Evolutionary conservation across 2,329 filamentous ascomycete species (phyloP), one percentile per base, ranked within the genome.

Genomic region (Arthroderma uncinatum): DNA sequence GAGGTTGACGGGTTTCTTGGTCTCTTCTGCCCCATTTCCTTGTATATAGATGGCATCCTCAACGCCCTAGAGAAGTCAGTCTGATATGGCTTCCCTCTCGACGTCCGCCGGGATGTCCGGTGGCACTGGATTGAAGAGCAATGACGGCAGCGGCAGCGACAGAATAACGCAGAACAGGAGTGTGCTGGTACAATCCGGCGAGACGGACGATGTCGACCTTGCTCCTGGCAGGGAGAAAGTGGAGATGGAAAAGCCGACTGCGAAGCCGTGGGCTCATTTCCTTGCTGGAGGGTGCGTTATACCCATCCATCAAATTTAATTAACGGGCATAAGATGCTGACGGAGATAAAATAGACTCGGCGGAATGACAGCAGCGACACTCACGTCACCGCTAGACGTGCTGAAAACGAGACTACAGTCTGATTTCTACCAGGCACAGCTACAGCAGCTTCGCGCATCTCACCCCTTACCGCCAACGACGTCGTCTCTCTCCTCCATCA

Each of bases 301-400:
- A 37, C 28, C 36, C 53, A 21, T 6, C 58, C n/a, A 14, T 53
- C 33, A 47, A 61, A 42, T 55, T 42, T 59, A 62, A 58, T 54
- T 58, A 52, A 16, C 48, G n/a, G 4, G 42, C 12, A 39, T 36
- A n/a, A 58, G 34, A 61, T 48, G 39, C 59, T 59, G 57, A 58
- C 55, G 57, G 9, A 53, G 57, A 58, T 54, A 57, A 10, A 50
- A 34, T 63, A 95, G 91, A 42, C 74, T 89, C 55, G 91, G 91
- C 64, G 91, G 91, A 64, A 94, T 95, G 85, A 90, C 89, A 16
- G 86, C 92, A 9, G 88, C 92, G 23, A 85, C 87, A n/a, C 74
- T 96, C n/a, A 96, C 92, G 1, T 90, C 89, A 7, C 92, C 92
- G 21, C 85, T 97, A 59, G 92, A 96, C 68, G 91, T 96, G 33